Evolutionary conservation across 2,329 filamentous ascomycete genomes (phyloP), one percentile per base, ranked within the genome.

Genomic region (Zalaria obscura): DNA sequence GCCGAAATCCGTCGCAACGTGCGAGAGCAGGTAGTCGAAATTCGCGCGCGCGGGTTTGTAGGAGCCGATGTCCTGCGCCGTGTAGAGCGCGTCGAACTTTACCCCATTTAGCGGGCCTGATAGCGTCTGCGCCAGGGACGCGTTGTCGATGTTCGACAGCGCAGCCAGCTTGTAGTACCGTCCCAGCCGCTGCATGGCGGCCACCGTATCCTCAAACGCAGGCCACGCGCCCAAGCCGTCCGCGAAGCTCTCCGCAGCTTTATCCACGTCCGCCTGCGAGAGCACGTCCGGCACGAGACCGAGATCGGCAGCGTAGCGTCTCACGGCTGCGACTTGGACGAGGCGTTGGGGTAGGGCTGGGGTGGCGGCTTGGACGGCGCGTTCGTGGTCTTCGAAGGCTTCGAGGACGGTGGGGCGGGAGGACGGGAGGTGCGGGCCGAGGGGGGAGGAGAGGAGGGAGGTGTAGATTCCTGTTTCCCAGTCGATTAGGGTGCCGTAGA

Each of bases 401-500:
- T 58, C 47, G 36, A 69, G 52, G 40, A 63, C 51, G 40, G 67
- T 56, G 25, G 64, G 61, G 38, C 67, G 61, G 27, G 68, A 60
- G 25, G 62, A 55, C 0, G 65, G 60, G 0, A 71, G 60, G n/a
- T 55, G 59, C 27, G 67, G 55, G 29, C 75, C 60, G 8, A 74
- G 53, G 0, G 72, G 67, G 25, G 58, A 41, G 34, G 42, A 38
- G 5, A 35, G 28, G 2, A 86, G 66, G 3, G 71, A 67, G 2
- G 59, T 48, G 40, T 71, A 59, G 43, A 85, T 71, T 44, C 80
- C 80, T n/a, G 64, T 56, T 57, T 86, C 79, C 81, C 80, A 86
- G 65, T 88, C 80, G 45, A 88, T 75, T 3, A 88, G 70, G 0
- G 83, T 89, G 57, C 83, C 82, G 58, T 83, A 88, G 64, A 82